Evolutionary conservation across 768 basidiomycete species (phyloP).

Genomic region (Boletus sp.): DNA sequence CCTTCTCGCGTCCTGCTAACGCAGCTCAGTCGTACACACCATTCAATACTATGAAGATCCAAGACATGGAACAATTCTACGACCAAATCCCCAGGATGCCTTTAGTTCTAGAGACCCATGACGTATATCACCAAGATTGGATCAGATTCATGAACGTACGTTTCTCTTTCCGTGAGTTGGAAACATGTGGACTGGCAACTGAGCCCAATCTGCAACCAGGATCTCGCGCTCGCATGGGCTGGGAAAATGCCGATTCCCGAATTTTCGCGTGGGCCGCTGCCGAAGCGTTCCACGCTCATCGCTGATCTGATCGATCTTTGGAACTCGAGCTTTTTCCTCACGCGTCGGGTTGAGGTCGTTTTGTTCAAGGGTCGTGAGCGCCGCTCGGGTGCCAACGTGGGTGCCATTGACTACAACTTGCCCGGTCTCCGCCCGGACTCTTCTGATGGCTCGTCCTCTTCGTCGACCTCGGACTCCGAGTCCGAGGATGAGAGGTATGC

Average conservation of each 20-base stretch:
- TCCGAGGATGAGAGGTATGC: constrained; percentile 41
- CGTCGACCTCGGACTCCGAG: constrained; percentile 41
- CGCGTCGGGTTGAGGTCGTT: constrained; percentile 73
- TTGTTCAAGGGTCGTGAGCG: constrained; percentile 79
- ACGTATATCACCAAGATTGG: constrained; percentile 79
- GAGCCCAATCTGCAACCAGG: constrained; percentile 37
- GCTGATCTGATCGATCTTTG: constrained; percentile 77
- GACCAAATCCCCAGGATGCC: constrained; percentile 72
- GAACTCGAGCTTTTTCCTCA: constrained; percentile 73
- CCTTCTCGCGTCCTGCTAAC: constrained; percentile 72
- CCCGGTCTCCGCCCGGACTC: constrained; percentile 45
- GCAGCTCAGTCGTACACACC: constrained; percentile 61
- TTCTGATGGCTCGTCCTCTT: constrained; percentile 38
- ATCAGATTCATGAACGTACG: constrained; percentile 70
- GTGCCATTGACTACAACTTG: constrained; percentile 52
- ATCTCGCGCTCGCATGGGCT: constrained; percentile 71
- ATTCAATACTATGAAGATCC: constrained; percentile 68
- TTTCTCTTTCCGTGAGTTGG: background rate
- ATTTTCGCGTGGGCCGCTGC: constrained; percentile 43
- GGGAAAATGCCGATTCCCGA: constrained; percentile 68
- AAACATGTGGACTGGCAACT: background rate
- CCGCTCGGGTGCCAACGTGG: constrained; percentile 61
- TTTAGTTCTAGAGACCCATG: constrained; percentile 64
- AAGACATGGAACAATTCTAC: constrained; percentile 74
- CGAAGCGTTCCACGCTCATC: constrained; percentile 56